Base-by-base conservation (phyloP, 129 eudicot genomes). In the Sambucus nigra region DNA sequence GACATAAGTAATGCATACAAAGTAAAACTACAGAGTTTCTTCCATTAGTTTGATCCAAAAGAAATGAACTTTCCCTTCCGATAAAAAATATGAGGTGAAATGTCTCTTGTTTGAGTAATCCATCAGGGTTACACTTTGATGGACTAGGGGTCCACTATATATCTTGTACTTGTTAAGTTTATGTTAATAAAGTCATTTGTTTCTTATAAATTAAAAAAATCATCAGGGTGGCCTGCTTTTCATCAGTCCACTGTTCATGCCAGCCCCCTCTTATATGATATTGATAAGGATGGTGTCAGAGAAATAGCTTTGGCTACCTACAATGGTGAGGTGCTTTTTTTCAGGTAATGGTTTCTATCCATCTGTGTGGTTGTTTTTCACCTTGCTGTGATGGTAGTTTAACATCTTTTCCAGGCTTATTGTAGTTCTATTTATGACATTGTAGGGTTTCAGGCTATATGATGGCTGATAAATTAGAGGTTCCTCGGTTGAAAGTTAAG, bases 181-280 rank as follows among this genome's bases (percentile, higher is more conserved):
- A n/a, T n/a, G n/a, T n/a, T n/a, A n/a, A n/a, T n/a, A n/a, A n/a
- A n/a, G n/a, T n/a, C n/a, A n/a, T n/a, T n/a, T n/a, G n/a, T n/a
- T n/a, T n/a, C n/a, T n/a, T n/a, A n/a, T n/a, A n/a, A n/a, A n/a
- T n/a, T n/a, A n/a, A n/a, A n/a, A n/a, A n/a, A n/a, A n/a, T n/a
- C 47, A 49, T 76, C 72, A 92, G 99, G 99, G 38, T 92, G 96
- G 99, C 99, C 99, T 71, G 99, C 99, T 59, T 92, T 80, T 64
- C 99, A 92, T 60, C 94, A 92, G 73, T 92, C 99, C 15, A 92
- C 84, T 53, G 99, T 86, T 70, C 99, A 92, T 75, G 81, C 99
- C 27, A 92, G 95, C 67, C 99, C 99, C 48, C 87, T 92, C 63
- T 71, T 92, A 20, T 86, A 92, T 61, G 99, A 86, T 60, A 86